These are phyloP conservation scores for Sporormia fimetaria DNA, from an alignment of 495 filamentous ascomycete species.

Conservation along the genomic window DNA sequence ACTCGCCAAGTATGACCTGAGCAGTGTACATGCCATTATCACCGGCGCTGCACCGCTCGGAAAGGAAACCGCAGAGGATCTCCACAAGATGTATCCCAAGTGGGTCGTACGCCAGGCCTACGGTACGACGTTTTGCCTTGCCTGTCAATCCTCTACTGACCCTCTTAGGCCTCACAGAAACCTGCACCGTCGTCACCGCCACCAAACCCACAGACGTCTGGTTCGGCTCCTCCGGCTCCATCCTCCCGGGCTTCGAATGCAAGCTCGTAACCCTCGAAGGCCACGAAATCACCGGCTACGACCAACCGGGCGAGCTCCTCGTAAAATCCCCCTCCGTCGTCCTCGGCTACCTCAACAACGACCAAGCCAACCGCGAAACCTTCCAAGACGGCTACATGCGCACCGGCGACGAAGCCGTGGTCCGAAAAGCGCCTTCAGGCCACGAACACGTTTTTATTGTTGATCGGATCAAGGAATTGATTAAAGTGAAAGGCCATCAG, in stretches of 20 bases:
- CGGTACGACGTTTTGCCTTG: constrained; percentile 39
- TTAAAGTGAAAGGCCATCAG: constrained; percentile 89
- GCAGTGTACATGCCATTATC: constrained; percentile 53
- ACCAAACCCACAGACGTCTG: constrained; percentile 56
- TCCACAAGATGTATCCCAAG: constrained; percentile 52
- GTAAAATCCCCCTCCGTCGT: constrained; percentile 66
- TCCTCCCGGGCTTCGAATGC: constrained; percentile 55
- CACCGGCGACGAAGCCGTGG: constrained; percentile 75
- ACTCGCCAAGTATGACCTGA: constrained; percentile 63
- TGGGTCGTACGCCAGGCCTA: constrained; percentile 70
- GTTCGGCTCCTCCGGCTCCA: constrained; percentile 60
- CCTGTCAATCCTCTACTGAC: background rate
- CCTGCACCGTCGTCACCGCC: constrained; percentile 58
- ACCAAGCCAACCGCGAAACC: constrained; percentile 68
- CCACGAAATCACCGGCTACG: constrained; percentile 60
- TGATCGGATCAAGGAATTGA: constrained; percentile 85
- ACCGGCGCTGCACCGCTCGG: constrained; percentile 80
- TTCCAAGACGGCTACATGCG: constrained; percentile 69
- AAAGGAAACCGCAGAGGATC: constrained; percentile 59
- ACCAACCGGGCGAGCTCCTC: constrained; percentile 69
- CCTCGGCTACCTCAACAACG: constrained; percentile 76
- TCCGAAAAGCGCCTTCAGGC: constrained; percentile 49
- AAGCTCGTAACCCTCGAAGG: constrained; percentile 65
- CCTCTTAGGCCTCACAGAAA: constrained; percentile 63
- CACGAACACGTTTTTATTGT: constrained; percentile 75